Conservation (phyloP, 2,329 filamentous ascomycete species). For the Penicillium nordicum region DNA sequence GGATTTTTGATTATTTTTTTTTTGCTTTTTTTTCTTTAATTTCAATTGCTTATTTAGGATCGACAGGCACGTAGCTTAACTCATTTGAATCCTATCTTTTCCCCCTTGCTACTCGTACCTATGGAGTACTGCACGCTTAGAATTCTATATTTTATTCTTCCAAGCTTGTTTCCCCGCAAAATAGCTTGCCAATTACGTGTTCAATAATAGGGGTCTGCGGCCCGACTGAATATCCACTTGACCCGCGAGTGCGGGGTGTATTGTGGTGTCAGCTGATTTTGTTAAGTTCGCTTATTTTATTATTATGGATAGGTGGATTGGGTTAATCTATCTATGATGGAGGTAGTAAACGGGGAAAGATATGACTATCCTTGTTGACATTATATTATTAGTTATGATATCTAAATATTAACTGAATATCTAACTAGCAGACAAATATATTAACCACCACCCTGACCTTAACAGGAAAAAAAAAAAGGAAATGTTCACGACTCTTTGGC, state of each 20-base stretch:
- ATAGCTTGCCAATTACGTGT: background rate
- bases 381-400: too few species aligned
- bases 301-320: too few species aligned
- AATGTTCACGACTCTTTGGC: conserved; percentile 39
- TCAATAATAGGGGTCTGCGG: background rate
- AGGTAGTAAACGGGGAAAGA: too few species aligned
- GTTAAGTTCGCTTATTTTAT: too few species aligned
- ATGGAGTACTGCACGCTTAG: background rate
- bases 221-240: background rate
- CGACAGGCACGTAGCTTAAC: too few species aligned
- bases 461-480: background rate
- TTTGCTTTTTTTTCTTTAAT: background rate
- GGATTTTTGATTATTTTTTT: background rate
- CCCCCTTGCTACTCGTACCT: background rate
- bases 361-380: too few species aligned
- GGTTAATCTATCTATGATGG: too few species aligned
- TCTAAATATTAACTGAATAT: too few species aligned
- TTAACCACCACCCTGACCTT: background rate
- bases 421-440: too few species aligned
- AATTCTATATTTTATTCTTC: background rate
- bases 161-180: background rate
- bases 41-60: background rate
- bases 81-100: background rate
- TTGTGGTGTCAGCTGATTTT: background rate
- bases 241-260: background rate